phyloP scores from a whole-genome alignment of 2,329 filamentous ascomycete species.

The Epichloe coenophiala region DNA sequence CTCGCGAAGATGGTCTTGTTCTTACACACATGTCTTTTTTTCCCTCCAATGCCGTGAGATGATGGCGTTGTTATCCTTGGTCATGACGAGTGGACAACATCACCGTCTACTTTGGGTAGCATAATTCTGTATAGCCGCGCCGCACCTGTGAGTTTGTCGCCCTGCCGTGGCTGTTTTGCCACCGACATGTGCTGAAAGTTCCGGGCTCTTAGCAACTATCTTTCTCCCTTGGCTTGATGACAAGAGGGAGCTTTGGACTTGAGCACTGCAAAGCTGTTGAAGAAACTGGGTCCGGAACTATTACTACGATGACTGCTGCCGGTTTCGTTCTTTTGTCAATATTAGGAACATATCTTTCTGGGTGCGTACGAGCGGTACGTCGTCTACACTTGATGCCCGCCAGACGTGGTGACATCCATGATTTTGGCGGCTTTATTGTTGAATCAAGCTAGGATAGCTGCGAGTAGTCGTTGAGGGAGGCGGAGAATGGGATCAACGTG shows the following conservation, averaged over 20 bases:
- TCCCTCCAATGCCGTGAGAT: neutral
- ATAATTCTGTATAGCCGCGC: neutral
- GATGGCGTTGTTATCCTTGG: slow-evolving; percentile 5
- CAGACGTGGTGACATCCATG: neutral
- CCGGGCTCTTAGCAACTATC: neutral
- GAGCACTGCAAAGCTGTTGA: neutral
- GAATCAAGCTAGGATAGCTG: slow-evolving; percentile 1
- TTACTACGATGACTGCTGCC: neutral
- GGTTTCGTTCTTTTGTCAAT: neutral
- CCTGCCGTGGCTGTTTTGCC: neutral
- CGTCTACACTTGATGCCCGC: neutral
- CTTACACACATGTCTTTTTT: slow-evolving; percentile 4
- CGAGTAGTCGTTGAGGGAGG: neutral
- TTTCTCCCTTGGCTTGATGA: neutral
- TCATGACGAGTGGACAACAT: slow-evolving; percentile 1
- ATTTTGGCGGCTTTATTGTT: neutral
- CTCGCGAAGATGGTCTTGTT: slow-evolving; percentile 7
- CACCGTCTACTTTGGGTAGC: slow-evolving; percentile 4
- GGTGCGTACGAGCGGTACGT: neutral
- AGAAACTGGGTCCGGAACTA: neutral
- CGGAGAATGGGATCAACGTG: neutral
- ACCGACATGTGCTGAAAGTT: neutral
- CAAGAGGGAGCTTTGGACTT: neutral
- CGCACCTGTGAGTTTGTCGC: neutral
- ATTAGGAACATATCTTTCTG: neutral